Evolutionary conservation across 2,329 filamentous ascomycete genomes (phyloP).

Genomic region (Calonectria pseudoreteaudii): DNA sequence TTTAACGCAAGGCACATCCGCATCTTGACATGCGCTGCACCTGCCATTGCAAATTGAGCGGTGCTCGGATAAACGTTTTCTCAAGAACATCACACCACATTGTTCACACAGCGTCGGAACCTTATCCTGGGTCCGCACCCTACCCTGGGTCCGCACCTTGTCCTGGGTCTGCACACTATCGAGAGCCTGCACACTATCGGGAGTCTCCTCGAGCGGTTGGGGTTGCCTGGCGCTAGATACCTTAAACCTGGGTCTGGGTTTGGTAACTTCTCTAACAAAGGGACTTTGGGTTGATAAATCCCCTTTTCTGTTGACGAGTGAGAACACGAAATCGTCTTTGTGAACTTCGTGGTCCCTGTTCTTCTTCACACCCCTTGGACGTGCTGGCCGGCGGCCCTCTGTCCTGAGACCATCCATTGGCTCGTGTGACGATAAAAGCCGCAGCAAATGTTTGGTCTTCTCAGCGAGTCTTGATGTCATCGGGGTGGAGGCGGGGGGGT

Average conservation of each 20-base stretch:
- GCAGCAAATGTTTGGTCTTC: neutral
- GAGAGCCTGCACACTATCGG: neutral
- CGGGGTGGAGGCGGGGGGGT: neutral
- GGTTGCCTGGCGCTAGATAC: too few relatives aligned
- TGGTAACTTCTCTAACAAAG: neutral
- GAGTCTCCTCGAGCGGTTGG: too few relatives aligned
- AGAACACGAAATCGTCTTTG: neutral
- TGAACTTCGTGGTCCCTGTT: neutral
- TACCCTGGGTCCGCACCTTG: too few relatives aligned
- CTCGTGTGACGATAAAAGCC: neutral
- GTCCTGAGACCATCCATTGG: neutral
- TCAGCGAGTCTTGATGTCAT: neutral
- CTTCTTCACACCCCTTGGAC: neutral
- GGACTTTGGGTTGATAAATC: neutral
- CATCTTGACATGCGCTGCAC: neutral
- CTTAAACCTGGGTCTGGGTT: neutral
- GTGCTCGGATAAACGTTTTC: neutral
- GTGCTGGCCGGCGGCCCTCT: neutral
- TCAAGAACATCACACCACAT: neutral
- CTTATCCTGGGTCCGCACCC: too few relatives aligned
- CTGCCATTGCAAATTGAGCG: neutral
- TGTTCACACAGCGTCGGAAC: neutral
- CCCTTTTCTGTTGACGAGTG: neutral
- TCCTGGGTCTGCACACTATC: too few relatives aligned
- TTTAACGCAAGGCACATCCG: neutral